phyloP scores from a whole-genome alignment of 139 green algal genomes.

The Auxenochlorella pyrenoidosa region DNA sequence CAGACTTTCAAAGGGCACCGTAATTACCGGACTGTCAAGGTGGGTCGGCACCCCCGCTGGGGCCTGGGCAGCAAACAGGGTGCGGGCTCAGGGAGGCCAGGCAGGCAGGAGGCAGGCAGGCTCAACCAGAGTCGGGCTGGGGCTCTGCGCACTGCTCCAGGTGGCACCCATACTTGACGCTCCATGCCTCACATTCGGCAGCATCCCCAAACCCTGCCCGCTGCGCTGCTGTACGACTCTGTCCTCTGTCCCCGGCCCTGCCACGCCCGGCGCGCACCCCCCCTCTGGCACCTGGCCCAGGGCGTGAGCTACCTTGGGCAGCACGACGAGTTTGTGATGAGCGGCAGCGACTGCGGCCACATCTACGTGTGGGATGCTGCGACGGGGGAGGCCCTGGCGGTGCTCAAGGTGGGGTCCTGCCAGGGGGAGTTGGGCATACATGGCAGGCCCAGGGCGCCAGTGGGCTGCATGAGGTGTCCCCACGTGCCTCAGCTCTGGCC shows the following conservation, averaged over 20 bases:
- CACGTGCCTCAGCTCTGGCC: background rate
- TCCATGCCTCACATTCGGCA: background rate
- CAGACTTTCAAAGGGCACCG: conserved; percentile 62
- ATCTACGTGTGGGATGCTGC: conserved; percentile 71
- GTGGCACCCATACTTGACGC: no score
- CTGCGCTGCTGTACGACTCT: background rate
- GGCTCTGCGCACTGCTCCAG: no score
- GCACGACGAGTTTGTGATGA: conserved; percentile 59
- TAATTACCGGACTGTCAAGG: conserved; percentile 71
- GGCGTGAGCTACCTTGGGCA: conserved; percentile 56
- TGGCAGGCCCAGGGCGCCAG: background rate
- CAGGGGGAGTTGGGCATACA: no score
- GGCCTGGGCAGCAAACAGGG: background rate
- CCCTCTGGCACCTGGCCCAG: background rate
- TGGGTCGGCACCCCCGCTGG: background rate
- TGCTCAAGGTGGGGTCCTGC: conserved; percentile 34
- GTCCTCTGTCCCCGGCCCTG: background rate
- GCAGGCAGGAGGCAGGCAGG: background rate
- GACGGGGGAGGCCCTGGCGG: conserved; percentile 42
- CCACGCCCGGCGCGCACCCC: background rate
- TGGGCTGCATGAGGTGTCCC: background rate
- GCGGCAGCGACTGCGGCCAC: conserved; percentile 73
- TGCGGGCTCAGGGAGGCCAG: background rate
- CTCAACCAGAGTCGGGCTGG: background rate
- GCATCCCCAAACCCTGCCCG: background rate